These are phyloP conservation scores for Fusarium verticillioides DNA, from an alignment of 2,329 filamentous ascomycete genomes.

Conservation along the genomic window DNA sequence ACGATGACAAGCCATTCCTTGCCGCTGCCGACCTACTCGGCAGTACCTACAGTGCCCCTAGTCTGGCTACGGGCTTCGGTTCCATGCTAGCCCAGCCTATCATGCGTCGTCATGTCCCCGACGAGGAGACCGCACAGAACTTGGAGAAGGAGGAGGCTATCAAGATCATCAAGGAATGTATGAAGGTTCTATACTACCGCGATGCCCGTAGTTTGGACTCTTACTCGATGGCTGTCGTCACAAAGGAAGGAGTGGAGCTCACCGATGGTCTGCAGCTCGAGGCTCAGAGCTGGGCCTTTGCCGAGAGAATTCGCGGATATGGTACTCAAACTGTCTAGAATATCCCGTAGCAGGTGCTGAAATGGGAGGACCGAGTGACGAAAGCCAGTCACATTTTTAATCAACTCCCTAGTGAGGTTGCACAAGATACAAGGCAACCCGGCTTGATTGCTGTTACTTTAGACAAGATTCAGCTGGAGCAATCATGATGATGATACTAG, in stretches of 20 bases:
- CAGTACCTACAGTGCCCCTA: constrained; percentile 88
- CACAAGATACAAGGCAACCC: constrained; percentile 10
- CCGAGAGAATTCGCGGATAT: constrained; percentile 93
- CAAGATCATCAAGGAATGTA: constrained; percentile 85
- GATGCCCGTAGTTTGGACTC: constrained; percentile 92
- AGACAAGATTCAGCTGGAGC: constrained; percentile 2
- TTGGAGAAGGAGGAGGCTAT: constrained; percentile 84
- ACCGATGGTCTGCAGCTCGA: constrained; percentile 89
- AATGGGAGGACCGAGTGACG: constrained; percentile 8
- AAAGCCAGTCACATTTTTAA: constrained; percentile 12
- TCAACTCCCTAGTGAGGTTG: constrained; percentile 10
- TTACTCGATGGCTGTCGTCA: constrained; percentile 92
- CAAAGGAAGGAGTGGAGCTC: constrained; percentile 87
- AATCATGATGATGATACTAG: constrained; percentile 6
- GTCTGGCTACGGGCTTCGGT: constrained; percentile 92
- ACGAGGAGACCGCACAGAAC: constrained; percentile 79
- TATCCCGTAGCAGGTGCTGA: background rate
- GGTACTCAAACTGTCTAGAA: constrained; percentile 79
- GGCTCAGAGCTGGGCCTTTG: constrained; percentile 98
- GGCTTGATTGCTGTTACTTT: constrained; percentile 5
- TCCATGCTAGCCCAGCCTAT: constrained; percentile 93
- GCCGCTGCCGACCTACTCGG: constrained; percentile 92
- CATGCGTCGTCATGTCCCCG: constrained; percentile 83
- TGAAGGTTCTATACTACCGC: constrained; percentile 98
- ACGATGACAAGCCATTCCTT: constrained; percentile 84